Percentiles rank a stretch among this genome's conserved stretches.
Conservation (phyloP, 768 basidiomycete species). For the Pleurotus djamor region DNA sequence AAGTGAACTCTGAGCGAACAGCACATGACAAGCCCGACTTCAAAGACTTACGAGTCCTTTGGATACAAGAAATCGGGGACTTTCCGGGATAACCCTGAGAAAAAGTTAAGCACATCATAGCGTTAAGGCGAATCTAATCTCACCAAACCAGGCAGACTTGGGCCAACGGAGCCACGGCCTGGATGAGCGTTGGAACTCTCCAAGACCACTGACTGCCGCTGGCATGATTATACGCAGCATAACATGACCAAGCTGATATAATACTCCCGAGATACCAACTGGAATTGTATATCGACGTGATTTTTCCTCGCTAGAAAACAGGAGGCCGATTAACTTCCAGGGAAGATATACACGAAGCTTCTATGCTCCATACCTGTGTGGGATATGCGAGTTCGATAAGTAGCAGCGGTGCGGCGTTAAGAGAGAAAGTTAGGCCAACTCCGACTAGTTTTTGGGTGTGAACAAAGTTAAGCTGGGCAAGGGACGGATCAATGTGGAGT, state of each 20-base stretch:
- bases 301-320: slow-evolving; percentile 41
- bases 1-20: neutral
- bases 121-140: slow-evolving; percentile 7
- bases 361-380: slow-evolving; percentile 45
- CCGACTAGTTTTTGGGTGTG: slow-evolving; percentile 42
- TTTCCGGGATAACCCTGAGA: slow-evolving; percentile 63
- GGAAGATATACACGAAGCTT: neutral
- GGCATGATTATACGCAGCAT: slow-evolving; percentile 35
- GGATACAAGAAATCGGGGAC: slow-evolving; percentile 64
- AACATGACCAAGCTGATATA: slow-evolving; percentile 51
- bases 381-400: slow-evolving; percentile 71
- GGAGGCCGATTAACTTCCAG: neutral
- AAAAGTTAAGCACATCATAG: neutral
- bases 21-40: neutral
- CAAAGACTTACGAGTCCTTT: slow-evolving; percentile 47
- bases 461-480: neutral
- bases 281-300: slow-evolving; percentile 67
- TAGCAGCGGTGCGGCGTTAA: slow-evolving; percentile 61
- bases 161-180: slow-evolving; percentile 54
- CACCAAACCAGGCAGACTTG: slow-evolving; percentile 57
- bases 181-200: slow-evolving; percentile 64
- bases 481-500: neutral
- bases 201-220: slow-evolving; percentile 52
- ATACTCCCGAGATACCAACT: slow-evolving; percentile 78
- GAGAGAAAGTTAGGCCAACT: slow-evolving; percentile 57